Percentiles rank a stretch among this genome's conserved stretches.
Conservation (phyloP, 305 asterid genomes). For the Nicotiana rustica region DNA sequence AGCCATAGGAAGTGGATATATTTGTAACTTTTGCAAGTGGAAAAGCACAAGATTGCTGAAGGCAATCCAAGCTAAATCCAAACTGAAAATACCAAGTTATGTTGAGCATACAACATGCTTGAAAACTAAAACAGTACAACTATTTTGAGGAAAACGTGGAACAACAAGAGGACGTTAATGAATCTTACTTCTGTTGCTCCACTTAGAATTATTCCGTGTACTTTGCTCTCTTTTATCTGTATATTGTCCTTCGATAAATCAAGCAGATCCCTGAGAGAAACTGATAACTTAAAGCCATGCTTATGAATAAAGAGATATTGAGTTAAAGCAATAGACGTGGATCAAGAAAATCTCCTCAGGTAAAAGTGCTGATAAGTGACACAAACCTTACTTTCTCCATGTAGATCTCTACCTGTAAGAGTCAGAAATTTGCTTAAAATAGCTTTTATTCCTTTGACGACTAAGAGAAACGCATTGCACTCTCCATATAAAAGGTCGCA, state of each 20-base stretch:
- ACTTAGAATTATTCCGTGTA: slow-evolving; percentile 70
- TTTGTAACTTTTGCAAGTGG: neutral
- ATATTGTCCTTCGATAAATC: slow-evolving; percentile 84
- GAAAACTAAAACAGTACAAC: neutral
- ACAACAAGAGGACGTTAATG: slow-evolving; percentile 24
- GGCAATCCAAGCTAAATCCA: slow-evolving; percentile 13
- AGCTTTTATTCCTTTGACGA: neutral
- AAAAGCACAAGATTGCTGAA: neutral
- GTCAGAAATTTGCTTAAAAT: slow-evolving; percentile 36
- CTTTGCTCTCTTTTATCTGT: slow-evolving; percentile 71
- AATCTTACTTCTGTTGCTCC: slow-evolving; percentile 77
- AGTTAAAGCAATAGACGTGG: neutral
- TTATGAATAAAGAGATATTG: neutral
- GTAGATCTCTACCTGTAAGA: slow-evolving; percentile 82
- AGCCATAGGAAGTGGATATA: neutral
- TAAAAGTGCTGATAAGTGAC: slow-evolving; percentile 31
- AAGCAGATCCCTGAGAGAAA: slow-evolving; percentile 74
- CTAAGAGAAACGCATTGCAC: neutral
- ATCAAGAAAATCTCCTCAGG: slow-evolving; percentile 5
- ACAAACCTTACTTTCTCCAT: slow-evolving; percentile 93
- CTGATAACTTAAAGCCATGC: slow-evolving; percentile 16
- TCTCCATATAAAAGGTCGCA: neutral
- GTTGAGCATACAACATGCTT: neutral
- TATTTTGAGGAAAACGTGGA: slow-evolving; percentile 20
- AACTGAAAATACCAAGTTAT: neutral